Conservation (phyloP, 108 stramenopile species). For the Cyclostephanos invisitatus region DNA sequence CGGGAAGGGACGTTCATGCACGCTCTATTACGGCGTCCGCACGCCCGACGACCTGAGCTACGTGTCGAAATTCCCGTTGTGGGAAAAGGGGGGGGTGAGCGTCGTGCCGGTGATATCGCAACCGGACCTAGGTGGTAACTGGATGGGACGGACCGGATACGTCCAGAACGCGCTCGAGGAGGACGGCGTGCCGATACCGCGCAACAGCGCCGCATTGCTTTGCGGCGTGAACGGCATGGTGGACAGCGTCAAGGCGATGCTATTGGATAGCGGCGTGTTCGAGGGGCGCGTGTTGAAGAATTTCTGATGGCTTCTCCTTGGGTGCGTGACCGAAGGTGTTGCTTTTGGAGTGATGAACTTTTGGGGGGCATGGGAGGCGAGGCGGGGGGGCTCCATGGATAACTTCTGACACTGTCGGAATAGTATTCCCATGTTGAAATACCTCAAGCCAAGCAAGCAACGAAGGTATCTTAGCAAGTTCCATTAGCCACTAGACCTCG, state of each 20-base stretch:
- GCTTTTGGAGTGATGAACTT: too few species aligned
- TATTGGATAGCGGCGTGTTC: conserved; percentile 84
- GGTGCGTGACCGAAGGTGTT: too few species aligned
- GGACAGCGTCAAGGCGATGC: conserved; percentile 81
- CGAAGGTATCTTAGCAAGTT: too few species aligned
- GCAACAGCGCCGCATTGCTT: conserved; percentile 77
- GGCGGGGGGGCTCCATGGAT: too few species aligned
- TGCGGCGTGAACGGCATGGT: conserved; percentile 90
- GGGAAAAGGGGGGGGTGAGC: conserved; percentile 80
- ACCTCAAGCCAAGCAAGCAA: too few species aligned
- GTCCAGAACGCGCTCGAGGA: conserved; percentile 90
- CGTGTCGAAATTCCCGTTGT: conserved; percentile 73
- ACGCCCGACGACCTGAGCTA: conserved; percentile 80
- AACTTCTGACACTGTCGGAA: too few species aligned
- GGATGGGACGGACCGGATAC: conserved; percentile 86
- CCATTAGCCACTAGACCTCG: too few species aligned
- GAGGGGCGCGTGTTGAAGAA: conserved; percentile 89
- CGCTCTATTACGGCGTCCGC: conserved; percentile 86
- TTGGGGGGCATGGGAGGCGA: too few species aligned
- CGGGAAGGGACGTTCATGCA: conserved; percentile 67
- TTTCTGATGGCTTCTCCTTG: conserved; percentile 84
- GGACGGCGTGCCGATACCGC: conserved; percentile 86
- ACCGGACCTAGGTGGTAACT: conserved; percentile 49
- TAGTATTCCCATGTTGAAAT: too few species aligned
- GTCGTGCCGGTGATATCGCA: conserved; percentile 86